phyloP scores from a whole-genome alignment of 768 basidiomycete genomes.

The Hortiboletus campestris region DNA sequence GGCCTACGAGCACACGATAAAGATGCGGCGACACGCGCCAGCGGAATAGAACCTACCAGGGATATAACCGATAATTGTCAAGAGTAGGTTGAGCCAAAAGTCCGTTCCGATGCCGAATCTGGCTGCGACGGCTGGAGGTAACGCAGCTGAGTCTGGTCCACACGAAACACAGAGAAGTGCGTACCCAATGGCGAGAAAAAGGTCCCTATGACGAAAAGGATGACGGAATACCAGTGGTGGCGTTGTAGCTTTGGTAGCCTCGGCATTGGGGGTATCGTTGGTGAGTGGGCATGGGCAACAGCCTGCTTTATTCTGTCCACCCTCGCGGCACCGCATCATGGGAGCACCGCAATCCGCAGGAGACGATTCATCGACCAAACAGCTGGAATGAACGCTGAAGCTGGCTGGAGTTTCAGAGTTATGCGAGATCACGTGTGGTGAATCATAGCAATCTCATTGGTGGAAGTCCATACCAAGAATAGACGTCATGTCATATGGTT shows the following conservation, averaged over 20 bases:
- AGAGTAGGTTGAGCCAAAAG: slow-evolving; percentile 85
- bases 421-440: too few relatives aligned
- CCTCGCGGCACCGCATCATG: too few relatives aligned
- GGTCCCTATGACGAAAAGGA: slow-evolving; percentile 87
- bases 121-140: slow-evolving; percentile 76
- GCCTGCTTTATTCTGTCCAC: background rate
- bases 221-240: slow-evolving; percentile 76
- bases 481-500: too few relatives aligned
- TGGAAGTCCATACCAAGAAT: too few relatives aligned
- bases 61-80: slow-evolving; percentile 91
- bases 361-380: too few relatives aligned
- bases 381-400: too few relatives aligned
- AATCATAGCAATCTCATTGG: too few relatives aligned
- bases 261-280: slow-evolving; percentile 39
- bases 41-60: slow-evolving; percentile 51
- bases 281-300: slow-evolving; percentile 3
- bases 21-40: background rate
- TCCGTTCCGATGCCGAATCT: slow-evolving; percentile 90
- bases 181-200: slow-evolving; percentile 88
- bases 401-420: too few relatives aligned
- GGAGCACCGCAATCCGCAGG: too few relatives aligned
- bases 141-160: background rate
- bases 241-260: slow-evolving; percentile 56
- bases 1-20: slow-evolving; percentile 47
- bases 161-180: slow-evolving; percentile 12